Percentiles rank a stretch among this genome's conserved stretches.
phyloP scores from a whole-genome alignment of 2,329 filamentous ascomycete species.

The Aspergillus aculeatus region DNA sequence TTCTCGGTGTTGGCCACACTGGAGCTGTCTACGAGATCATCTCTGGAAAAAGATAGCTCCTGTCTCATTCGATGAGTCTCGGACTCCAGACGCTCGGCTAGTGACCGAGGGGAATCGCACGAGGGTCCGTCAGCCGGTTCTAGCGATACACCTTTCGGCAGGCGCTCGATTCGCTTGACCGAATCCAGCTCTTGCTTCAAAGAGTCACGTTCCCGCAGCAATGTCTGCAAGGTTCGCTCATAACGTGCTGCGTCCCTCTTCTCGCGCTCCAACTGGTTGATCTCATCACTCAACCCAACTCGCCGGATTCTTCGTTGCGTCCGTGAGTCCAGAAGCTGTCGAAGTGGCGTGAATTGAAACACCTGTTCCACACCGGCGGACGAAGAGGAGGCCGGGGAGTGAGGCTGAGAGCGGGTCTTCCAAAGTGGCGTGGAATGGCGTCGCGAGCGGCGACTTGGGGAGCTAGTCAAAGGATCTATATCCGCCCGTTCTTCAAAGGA shows the following conservation, averaged over 20 bases:
- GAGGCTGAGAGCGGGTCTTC: slow-evolving; percentile 21
- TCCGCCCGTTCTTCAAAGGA: slow-evolving; percentile 32
- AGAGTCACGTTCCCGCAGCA: slow-evolving; percentile 29
- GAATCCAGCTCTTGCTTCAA: slow-evolving; percentile 28
- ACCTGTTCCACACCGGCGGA: slow-evolving; percentile 27
- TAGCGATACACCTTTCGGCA: slow-evolving; percentile 7
- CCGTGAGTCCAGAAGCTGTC: slow-evolving; percentile 44
- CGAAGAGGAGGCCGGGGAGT: slow-evolving; percentile 22
- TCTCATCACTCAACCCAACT: slow-evolving; percentile 48
- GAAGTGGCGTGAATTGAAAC: slow-evolving; percentile 47
- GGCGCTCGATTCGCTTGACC: slow-evolving; percentile 13
- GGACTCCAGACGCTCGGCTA: slow-evolving; percentile 21
- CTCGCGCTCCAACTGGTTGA: slow-evolving; percentile 45
- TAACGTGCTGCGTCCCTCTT: slow-evolving; percentile 31
- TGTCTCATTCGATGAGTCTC: slow-evolving; percentile 22
- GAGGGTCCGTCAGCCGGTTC: slow-evolving; percentile 14
- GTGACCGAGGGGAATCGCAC: slow-evolving; percentile 19
- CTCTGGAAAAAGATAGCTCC: slow-evolving; percentile 19
- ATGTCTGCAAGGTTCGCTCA: slow-evolving; percentile 24
- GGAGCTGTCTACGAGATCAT: slow-evolving; percentile 1
- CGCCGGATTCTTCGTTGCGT: slow-evolving; percentile 46
- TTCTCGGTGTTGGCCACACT: slow-evolving; percentile 10
- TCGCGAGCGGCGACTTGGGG: slow-evolving; percentile 28
- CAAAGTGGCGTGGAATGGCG: slow-evolving; percentile 38
- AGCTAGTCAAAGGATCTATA: slow-evolving; percentile 24